phyloP scores from a whole-genome alignment of 352 stramenopile genomes.

The Hyaloperonospora arabidopsidis region DNA sequence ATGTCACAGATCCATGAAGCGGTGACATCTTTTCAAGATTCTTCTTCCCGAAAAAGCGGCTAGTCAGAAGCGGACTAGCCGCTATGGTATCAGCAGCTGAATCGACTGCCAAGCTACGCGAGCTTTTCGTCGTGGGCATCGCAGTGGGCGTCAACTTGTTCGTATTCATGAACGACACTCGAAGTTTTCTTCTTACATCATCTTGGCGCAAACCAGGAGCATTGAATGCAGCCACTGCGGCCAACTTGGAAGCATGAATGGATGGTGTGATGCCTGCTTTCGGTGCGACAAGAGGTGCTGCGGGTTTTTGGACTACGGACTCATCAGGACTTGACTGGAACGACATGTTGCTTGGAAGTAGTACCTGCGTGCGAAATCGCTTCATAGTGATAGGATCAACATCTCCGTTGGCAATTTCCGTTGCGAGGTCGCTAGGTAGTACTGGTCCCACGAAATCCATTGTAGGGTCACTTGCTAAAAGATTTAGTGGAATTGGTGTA shows the following conservation, averaged over 20 bases:
- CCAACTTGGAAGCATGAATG: constrained; percentile 19
- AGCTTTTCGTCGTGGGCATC: neutral
- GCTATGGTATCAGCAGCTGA: constrained; percentile 6
- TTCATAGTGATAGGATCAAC: constrained; percentile 65
- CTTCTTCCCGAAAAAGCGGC: constrained; percentile 38
- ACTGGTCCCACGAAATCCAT: constrained; percentile 66
- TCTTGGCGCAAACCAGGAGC: constrained; percentile 11
- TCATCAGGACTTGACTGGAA: constrained; percentile 5
- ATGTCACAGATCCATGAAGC: constrained; percentile 25
- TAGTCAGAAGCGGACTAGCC: constrained; percentile 24
- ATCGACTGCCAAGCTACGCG: neutral
- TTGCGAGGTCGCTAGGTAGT: constrained; percentile 36
- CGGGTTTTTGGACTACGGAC: neutral
- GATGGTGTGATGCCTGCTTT: constrained; percentile 21
- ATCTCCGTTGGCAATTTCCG: constrained; percentile 54
- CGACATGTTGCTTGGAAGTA: neutral
- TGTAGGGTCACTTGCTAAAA: constrained; percentile 20
- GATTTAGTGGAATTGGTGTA: constrained; percentile 38
- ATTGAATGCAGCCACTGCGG: constrained; percentile 13
- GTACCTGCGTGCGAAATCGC: constrained; percentile 25
- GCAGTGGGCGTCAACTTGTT: constrained; percentile 17
- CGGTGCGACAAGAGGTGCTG: constrained; percentile 1
- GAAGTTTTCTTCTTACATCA: constrained; percentile 21
- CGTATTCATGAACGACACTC: constrained; percentile 20
- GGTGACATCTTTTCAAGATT: constrained; percentile 26